Evolutionary conservation across 192 early-diverging fungal genomes (phyloP).

Genomic region (Podila epicladia): DNA sequence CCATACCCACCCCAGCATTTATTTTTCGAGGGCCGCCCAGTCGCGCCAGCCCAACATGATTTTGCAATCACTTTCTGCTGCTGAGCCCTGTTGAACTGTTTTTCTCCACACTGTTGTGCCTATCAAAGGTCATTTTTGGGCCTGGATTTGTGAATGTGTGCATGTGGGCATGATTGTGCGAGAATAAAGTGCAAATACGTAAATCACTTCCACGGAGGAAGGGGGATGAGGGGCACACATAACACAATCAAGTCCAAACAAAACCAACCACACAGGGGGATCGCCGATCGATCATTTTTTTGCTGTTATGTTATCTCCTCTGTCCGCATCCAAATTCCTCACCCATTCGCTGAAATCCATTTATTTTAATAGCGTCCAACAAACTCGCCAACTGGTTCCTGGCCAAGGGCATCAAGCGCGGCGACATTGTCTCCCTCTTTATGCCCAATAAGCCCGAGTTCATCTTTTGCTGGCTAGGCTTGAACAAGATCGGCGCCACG

Average conservation of each 20-base stretch:
- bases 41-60: too few species aligned
- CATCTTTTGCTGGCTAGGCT: constrained; percentile 61
- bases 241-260: too few species aligned
- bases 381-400: constrained; percentile 38
- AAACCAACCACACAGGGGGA: too few species aligned
- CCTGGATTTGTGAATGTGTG: too few species aligned
- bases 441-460: constrained; percentile 71
- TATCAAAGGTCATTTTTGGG: too few species aligned
- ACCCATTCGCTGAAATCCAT: not conserved
- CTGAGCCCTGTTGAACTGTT: too few species aligned
- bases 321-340: not conserved
- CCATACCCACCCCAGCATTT: not conserved
- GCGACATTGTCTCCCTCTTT: constrained; percentile 62
- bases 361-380: constrained; percentile 23
- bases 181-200: too few species aligned
- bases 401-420: constrained; percentile 32
- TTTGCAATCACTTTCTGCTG: too few species aligned
- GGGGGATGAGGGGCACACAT: too few species aligned
- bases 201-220: too few species aligned
- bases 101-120: too few species aligned
- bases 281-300: not conserved
- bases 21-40: not conserved
- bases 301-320: not conserved
- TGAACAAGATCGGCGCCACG: constrained; percentile 66
- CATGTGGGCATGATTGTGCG: too few species aligned